Percentiles rank a stretch among this genome's conserved stretches.
phyloP scores from a whole-genome alignment of 2,329 filamentous ascomycete genomes.

The Alternaria sp. region DNA sequence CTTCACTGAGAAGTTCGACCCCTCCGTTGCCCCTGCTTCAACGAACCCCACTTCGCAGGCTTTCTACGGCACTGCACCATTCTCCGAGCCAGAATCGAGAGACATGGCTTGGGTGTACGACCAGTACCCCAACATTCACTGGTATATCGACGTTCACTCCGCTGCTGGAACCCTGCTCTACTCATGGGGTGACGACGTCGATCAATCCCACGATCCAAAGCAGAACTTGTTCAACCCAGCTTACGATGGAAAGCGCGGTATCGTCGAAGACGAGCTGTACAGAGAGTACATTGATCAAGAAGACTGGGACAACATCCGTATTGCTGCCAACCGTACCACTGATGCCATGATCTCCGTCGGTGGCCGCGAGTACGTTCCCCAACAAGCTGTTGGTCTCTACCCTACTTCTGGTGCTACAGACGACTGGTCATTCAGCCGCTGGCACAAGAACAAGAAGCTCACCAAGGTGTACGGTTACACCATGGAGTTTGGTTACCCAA shows the following conservation, averaged over 20 bases:
- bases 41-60: constrained; percentile 55
- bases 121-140: constrained; percentile 59
- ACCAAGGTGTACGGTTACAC: constrained; percentile 54
- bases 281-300: constrained; percentile 49
- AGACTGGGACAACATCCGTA: constrained; percentile 45
- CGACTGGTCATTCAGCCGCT: constrained; percentile 51
- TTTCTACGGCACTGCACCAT: constrained; percentile 61
- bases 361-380: constrained; percentile 41
- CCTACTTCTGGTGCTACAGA: constrained; percentile 50
- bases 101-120: constrained; percentile 63
- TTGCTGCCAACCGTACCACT: constrained; percentile 44
- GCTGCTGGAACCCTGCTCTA: constrained; percentile 63
- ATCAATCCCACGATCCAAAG: constrained; percentile 56
- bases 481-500: constrained; percentile 52
- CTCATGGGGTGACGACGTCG: constrained; percentile 65
- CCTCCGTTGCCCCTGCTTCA: constrained; percentile 51
- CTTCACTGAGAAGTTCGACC: constrained; percentile 57
- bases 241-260: constrained; percentile 62
- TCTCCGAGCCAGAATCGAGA: constrained; percentile 65
- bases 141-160: constrained; percentile 68
- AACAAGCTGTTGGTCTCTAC: constrained; percentile 50
- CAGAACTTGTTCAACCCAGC: constrained; percentile 63
- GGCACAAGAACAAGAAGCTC: constrained; percentile 45
- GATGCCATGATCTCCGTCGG: constrained; percentile 48
- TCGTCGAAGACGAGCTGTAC: constrained; percentile 62